Conservation (phyloP, 106 monocot genomes). For the Dioscorea zingiberensis region DNA sequence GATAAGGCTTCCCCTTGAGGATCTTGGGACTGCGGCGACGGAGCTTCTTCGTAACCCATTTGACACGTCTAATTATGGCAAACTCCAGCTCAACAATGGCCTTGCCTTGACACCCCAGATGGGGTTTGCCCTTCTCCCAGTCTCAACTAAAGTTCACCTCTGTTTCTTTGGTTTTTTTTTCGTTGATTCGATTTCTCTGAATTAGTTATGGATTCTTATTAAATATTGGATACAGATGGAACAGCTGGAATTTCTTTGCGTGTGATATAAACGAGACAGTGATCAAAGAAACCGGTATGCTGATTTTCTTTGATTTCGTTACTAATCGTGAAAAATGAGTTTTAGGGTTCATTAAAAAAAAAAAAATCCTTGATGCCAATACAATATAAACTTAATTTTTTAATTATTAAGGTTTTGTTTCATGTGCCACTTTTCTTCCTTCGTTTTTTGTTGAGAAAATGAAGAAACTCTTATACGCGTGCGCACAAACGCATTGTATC, state of each 20-base stretch:
- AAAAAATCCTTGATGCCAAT: too few species aligned
- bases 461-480: too few species aligned
- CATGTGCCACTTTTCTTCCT: too few species aligned
- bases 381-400: too few species aligned
- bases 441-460: too few species aligned
- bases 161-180: background rate
- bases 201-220: background rate
- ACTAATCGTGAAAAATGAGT: too few species aligned
- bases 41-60: constrained; percentile 19
- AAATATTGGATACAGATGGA: constrained; percentile 57
- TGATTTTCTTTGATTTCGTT: background rate
- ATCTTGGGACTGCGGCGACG: background rate
- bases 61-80: constrained; percentile 88
- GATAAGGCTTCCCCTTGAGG: constrained; percentile 8
- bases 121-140: constrained; percentile 37
- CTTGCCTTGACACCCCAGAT: constrained; percentile 89
- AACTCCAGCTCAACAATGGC: constrained; percentile 83
- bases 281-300: constrained; percentile 79
- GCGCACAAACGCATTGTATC: too few species aligned
- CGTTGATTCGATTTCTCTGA: background rate
- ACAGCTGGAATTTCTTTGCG: constrained; percentile 98
- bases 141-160: background rate
- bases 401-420: too few species aligned
- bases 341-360: too few species aligned
- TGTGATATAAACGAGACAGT: constrained; percentile 90